Evolutionary conservation across 768 basidiomycete genomes (phyloP).

Genomic region (Termitomyces sp.): DNA sequence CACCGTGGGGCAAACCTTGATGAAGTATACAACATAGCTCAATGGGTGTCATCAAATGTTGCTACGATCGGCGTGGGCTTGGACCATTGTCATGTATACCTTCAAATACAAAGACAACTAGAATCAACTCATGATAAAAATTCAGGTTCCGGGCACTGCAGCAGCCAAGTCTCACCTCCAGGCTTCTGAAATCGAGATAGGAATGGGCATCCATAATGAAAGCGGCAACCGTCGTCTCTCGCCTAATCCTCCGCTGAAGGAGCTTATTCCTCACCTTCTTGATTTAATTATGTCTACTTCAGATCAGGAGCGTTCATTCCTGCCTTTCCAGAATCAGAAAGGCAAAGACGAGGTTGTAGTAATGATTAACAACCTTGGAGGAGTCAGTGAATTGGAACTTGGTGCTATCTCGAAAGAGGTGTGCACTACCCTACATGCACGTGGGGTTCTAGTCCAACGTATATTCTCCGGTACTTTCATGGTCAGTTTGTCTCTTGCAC

Average conservation of each 20-base stretch:
- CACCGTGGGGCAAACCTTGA: conserved; percentile 61
- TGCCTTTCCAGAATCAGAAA: conserved; percentile 47
- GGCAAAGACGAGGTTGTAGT: conserved; percentile 71
- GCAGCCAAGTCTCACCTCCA: conserved; percentile 49
- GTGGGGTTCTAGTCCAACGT: conserved; percentile 53
- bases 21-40: conserved; percentile 60
- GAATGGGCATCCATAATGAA: conserved; percentile 92
- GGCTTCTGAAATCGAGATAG: conserved; percentile 74
- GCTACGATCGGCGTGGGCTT: conserved; percentile 84
- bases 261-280: conserved; percentile 67
- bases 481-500: conserved; percentile 33
- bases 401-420: conserved; percentile 63
- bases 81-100: conserved; percentile 77
- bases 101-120: neutral
- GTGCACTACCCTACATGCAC: conserved; percentile 46
- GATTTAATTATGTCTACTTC: conserved; percentile 64
- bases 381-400: conserved; percentile 79
- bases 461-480: conserved; percentile 82
- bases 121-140: neutral
- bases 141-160: conserved; percentile 75
- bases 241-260: conserved; percentile 64
- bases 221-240: conserved; percentile 64
- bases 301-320: conserved; percentile 74
- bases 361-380: conserved; percentile 86
- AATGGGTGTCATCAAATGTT: conserved; percentile 60